Base-by-base conservation (phyloP, 2,329 filamentous ascomycete species). In the Biscogniauxia sp. region DNA sequence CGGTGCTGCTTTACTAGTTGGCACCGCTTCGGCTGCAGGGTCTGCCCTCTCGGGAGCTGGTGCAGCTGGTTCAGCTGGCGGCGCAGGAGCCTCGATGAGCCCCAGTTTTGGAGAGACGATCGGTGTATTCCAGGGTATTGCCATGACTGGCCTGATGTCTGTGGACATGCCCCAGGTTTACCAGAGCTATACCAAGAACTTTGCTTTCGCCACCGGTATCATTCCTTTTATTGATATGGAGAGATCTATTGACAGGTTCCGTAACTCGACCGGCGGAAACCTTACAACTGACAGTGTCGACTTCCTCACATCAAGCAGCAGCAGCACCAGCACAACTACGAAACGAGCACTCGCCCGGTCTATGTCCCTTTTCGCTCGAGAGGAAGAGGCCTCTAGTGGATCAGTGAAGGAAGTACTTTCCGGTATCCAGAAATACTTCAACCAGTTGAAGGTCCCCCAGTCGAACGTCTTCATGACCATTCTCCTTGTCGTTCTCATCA, bases 401-500 rank as follows among this genome's bases (percentile, higher is more conserved):
- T 62, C 68, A 51, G 65, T 64, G 60, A 55, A 70, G 28, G 68
- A 74, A 59, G 78, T 80, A 2, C 90, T 96, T 37, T 82, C 85
- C 54, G 92, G 92, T 56, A 90, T 98, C 69, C 84, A 93, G 74
- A 91, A 86, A 28, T 96, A 90, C 70, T 89, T 88, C n/a, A 88
- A 97, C 73, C 83, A 93, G 73, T 84, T 97, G 60, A 87, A 86
- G 51, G 93, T 98, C 57, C 95, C 95, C 19, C 86, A 90, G 68
- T 88, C 91, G 54, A 96, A 97, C 78, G 93, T 92, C 1, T 98
- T 98, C 79, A 96, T 99, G 93, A 97, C 92, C 0, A 88, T 97
- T 4, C 84, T 98, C 1, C 81, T 98, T 56, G 81, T 97, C 61
- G 94, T 97, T 62, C 91, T 92, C 64, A 95, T 97, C 66, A 82